These are phyloP conservation scores for Aegilops sharonensis DNA, from an alignment of 176 grass and related monocot species.

Conservation along the genomic window DNA sequence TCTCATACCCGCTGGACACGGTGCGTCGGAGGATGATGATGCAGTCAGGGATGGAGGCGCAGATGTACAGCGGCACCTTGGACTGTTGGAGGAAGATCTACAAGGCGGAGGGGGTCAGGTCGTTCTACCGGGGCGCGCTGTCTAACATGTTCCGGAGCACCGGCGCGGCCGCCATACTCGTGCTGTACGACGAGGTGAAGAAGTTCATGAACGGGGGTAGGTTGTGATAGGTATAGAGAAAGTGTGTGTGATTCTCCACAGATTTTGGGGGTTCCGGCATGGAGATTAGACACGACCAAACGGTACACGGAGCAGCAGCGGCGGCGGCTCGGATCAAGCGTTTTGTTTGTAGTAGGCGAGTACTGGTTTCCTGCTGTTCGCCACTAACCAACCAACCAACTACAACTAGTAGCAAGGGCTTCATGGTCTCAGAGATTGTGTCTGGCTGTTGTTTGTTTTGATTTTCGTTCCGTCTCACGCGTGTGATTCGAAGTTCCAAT, in stretches of 20 bases:
- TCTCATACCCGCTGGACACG: conserved; percentile 85
- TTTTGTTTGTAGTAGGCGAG: conserved; percentile 36
- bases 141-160: conserved; percentile 94
- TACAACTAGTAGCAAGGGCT: not conserved
- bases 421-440: conserved; percentile 12
- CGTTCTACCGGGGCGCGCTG: conserved; percentile 79
- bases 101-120: conserved; percentile 62
- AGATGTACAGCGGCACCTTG: conserved; percentile 68
- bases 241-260: not conserved
- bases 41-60: conserved; percentile 77
- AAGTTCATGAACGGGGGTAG: conserved; percentile 76
- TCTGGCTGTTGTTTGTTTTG: conserved; percentile 19
- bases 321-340: conserved; percentile 5
- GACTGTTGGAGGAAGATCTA: conserved; percentile 96
- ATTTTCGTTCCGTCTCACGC: not conserved
- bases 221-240: conserved; percentile 44
- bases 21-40: conserved; percentile 98
- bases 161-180: conserved; percentile 86
- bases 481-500: not conserved
- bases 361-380: conserved; percentile 15
- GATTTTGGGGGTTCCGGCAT: conserved; percentile 36
- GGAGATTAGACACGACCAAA: conserved; percentile 17
- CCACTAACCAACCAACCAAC: conserved; percentile 27
- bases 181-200: conserved; percentile 93
- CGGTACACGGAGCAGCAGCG: conserved; percentile 1